Evolutionary conservation across 179 eudicot species (phyloP).

Genomic region (Pouteria campechiana): DNA sequence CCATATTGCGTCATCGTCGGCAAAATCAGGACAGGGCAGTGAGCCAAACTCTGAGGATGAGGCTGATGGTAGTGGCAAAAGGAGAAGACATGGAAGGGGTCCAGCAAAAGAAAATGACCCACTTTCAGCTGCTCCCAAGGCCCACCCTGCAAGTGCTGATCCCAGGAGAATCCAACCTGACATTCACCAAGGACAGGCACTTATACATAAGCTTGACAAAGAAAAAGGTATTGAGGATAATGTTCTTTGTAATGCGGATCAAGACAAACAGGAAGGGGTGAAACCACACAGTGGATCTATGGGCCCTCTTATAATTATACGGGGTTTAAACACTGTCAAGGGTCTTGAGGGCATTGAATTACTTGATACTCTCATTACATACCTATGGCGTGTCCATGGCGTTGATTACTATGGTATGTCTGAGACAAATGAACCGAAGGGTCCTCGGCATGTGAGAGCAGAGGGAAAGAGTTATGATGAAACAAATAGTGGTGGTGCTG

Average conservation of each 20-base stretch:
- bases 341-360: constrained; percentile 97
- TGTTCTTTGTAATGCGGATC: constrained; percentile 58
- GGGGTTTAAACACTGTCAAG: constrained; percentile 71
- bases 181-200: constrained; percentile 68
- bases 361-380: constrained; percentile 83
- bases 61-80: constrained; percentile 52
- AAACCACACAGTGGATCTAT: constrained; percentile 67
- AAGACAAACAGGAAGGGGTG: constrained; percentile 63
- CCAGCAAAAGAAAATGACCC: constrained; percentile 44
- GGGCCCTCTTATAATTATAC: constrained; percentile 80
- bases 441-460: constrained; percentile 76
- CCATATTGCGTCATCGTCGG: constrained; percentile 31
- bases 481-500: constrained; percentile 31
- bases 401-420: constrained; percentile 84
- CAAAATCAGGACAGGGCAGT: constrained; percentile 62
- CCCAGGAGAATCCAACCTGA: constrained; percentile 65
- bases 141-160: constrained; percentile 73
- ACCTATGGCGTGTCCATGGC: constrained; percentile 98
- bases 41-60: constrained; percentile 85
- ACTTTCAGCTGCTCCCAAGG: constrained; percentile 74
- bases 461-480: constrained; percentile 64
- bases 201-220: constrained; percentile 70
- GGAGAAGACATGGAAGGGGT: constrained; percentile 60
- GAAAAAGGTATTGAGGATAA: constrained; percentile 91
- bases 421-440: constrained; percentile 78